Evolutionary conservation across 129 eudicot genomes (phyloP).

Genomic region (Flaveria ramosissima): DNA sequence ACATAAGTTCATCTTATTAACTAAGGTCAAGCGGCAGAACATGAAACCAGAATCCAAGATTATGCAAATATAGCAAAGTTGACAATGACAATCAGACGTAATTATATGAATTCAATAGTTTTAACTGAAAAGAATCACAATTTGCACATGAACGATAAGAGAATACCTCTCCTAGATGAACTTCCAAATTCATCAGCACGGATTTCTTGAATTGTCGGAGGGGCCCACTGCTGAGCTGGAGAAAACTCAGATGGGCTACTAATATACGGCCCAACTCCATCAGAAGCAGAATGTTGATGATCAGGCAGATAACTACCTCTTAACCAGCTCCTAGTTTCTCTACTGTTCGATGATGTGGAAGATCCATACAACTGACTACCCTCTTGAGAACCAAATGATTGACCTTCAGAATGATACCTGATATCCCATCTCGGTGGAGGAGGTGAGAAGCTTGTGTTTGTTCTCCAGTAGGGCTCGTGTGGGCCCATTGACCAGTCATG

Average conservation of each 20-base stretch:
- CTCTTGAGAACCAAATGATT: constrained; percentile 79
- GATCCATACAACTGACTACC: constrained; percentile 78
- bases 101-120: not conserved
- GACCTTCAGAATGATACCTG: constrained; percentile 66
- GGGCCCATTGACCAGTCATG: constrained; percentile 93
- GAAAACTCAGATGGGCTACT: constrained; percentile 88
- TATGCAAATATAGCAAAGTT: not conserved
- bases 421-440: constrained; percentile 90
- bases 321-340: constrained; percentile 85
- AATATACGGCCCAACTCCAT: constrained; percentile 59
- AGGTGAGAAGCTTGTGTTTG: constrained; percentile 95
- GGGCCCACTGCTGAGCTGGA: constrained; percentile 82
- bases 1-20: not conserved
- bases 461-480: constrained; percentile 96
- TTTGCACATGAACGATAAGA: not conserved
- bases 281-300: constrained; percentile 74
- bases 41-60: not conserved
- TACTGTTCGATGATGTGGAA: constrained; percentile 77
- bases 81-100: not conserved
- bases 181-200: constrained; percentile 53
- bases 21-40: not conserved
- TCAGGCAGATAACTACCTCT: constrained; percentile 54
- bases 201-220: constrained; percentile 76
- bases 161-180: constrained; percentile 65
- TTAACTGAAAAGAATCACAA: not conserved